Conservation (phyloP, 345 rosid species). For the Raphanus sativus region DNA sequence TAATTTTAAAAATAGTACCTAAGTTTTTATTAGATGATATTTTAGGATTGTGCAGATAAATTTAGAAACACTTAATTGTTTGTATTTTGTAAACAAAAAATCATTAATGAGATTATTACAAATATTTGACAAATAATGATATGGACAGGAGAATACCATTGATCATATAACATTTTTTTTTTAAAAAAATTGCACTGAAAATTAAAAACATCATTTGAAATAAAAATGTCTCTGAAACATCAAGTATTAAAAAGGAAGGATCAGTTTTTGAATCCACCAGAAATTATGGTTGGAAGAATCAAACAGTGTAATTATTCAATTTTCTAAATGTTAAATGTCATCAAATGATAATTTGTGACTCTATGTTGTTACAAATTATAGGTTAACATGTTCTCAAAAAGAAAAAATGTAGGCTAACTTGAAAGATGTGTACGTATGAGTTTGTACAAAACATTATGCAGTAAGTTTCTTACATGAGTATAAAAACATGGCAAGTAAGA, state of each 20-base stretch:
- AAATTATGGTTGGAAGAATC: neutral
- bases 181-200: neutral
- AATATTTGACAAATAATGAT: neutral
- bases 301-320: neutral
- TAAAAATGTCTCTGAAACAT: neutral
- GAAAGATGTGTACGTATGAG: neutral
- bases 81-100: neutral
- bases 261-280: neutral
- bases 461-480: neutral
- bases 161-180: neutral
- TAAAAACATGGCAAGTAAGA: neutral
- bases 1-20: neutral
- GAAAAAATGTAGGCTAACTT: neutral
- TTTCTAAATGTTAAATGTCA: neutral
- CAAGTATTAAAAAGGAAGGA: neutral
- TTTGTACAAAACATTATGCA: neutral
- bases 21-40: neutral
- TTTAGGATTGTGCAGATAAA: neutral
- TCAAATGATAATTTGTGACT: neutral
- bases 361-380: neutral
- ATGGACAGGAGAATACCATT: neutral
- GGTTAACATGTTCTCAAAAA: neutral
- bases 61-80: neutral
- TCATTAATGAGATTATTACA: neutral
- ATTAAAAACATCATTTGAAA: neutral